Base-by-base conservation (phyloP, 2,329 filamentous ascomycete genomes). In the Fonsecaea erecta region DNA sequence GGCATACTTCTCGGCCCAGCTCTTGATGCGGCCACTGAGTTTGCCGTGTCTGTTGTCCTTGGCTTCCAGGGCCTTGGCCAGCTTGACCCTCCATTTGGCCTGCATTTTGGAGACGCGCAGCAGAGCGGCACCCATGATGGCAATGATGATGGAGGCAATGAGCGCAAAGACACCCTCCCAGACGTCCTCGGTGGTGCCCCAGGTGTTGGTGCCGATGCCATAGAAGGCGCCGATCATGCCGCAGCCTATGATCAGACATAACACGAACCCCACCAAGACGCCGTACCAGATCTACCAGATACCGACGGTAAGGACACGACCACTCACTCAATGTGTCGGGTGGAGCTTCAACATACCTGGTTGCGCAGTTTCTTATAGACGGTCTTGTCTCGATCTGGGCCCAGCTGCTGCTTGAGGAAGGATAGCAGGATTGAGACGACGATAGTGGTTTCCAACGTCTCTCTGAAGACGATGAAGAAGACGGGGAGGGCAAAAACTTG, bases 381-480 rank as follows among this genome's bases (percentile, higher is more conserved):
- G 1, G 72, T 74, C 4, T 78, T 78, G 79, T 93, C 88, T 65
- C 83, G 78, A 62, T 87, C 82, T 9, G 88, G 86, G 0, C 86
- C 86, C 40, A 96, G 84, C 2, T 89, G 91, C 76, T 95, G 90
- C 77, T 94, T 95, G 64, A 96, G 80, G 75, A 95, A 96, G 24
- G 92, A 87, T 46, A 96, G 85, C 35, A 96, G 82, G n/a, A 96
- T 90, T 0, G 92, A 94, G 68, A 96, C 87, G 72, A 96, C 91
- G 74, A 96, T 92, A 73, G 86, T 88, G 0, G 90, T 90, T 81
- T 96, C 92, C 54, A 96, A 81, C 48, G 88, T 87, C 80, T 96
- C 93, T 74, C 93, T 88, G 76, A 96, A 95, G 79, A 91, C 88
- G 76, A 97, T 91, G 81, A 97, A 93, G 81, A 96, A 96, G 62